A percentile compares a stretch with the other conserved stretches of the same genome.
Evolutionary conservation across 306 rosid species (phyloP).

Genomic region (Trifolium pratense): DNA sequence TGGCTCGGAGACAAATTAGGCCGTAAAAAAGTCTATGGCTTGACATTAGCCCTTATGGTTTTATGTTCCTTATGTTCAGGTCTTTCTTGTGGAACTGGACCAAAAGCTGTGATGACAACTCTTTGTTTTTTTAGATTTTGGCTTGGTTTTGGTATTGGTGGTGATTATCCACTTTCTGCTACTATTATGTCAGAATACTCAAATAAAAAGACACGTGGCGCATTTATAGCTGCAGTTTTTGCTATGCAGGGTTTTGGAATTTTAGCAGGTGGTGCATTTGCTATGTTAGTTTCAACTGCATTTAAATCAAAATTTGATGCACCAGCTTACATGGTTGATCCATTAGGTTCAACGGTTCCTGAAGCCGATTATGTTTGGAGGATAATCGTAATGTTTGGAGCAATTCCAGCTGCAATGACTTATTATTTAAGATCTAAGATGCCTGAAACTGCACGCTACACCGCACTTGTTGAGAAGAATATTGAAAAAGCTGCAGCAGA

Average conservation of each 20-base stretch:
- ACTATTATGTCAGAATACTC: conserved; percentile 86
- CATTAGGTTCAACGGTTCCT: conserved; percentile 59
- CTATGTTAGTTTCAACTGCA: conserved; percentile 47
- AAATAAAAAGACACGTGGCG: conserved; percentile 78
- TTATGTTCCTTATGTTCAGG: conserved; percentile 70
- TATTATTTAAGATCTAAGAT: conserved; percentile 70
- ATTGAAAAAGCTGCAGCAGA: conserved; percentile 61
- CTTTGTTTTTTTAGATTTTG: conserved; percentile 80
- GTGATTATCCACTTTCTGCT: conserved; percentile 83
- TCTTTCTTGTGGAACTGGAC: conserved; percentile 62
- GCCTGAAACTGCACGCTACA: conserved; percentile 86
- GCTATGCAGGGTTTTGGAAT: conserved; percentile 92
- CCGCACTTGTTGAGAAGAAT: conserved; percentile 73
- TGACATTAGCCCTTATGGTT: conserved; percentile 76
- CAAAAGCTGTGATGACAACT: conserved; percentile 65
- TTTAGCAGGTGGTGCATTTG: conserved; percentile 69
- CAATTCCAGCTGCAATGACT: conserved; percentile 70
- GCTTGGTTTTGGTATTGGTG: conserved; percentile 87
- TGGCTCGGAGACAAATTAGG: conserved; percentile 87
- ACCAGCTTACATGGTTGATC: conserved; percentile 51
- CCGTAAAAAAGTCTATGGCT: conserved; percentile 69
- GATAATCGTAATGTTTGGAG: conserved; percentile 70
- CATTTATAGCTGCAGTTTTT: conserved; percentile 80
- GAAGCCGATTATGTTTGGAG: conserved; percentile 77
- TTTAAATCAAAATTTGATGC: conserved; percentile 54